Evolutionary conservation across 257 asterid species (phyloP), one percentile per base, ranked within the genome.

Genomic region (Fraxinus quadrangulata): DNA sequence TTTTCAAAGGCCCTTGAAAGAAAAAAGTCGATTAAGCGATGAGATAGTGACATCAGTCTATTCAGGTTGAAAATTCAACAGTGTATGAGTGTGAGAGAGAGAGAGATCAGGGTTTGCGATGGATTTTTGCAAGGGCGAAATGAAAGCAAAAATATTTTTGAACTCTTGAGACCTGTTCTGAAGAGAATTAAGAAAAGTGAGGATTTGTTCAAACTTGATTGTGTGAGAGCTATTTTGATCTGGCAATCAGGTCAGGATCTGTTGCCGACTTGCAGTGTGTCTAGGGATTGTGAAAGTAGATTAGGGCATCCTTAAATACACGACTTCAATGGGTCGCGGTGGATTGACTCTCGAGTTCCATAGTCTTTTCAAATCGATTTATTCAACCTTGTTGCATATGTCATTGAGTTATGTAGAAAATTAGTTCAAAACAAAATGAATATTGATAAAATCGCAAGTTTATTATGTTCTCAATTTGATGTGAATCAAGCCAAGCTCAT

Each of bases 11-110:
- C 84, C 80, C 85, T 77, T 76, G 4, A 69, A 11, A 67, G 61
- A 24, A 70, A 72, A 40, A 73, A 30, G 73, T 34, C 72, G 78
- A 67, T 69, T 61, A 72, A 84, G 72, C 82, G 80, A 76, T 72
- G 70, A 59, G 67, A 42, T 30, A 24, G 34, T 9, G 61, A 23
- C 78, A 81, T 67, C 71, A 61, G 33, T 73, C 72, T 47, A 40
- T 73, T 75, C 40, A 31, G 63, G 78, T 39, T 45, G 4, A 54
- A 86, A 80, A 67, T 78, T 74, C 76, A 83, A 80, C 77, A 10
- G 33, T 13, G 36, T 30, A 16, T 42, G 75, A 24, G 49, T 26
- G 79, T 67, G 49, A 11, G 67, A 36, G 36, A 24, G 19, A 63
- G 7, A 23, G 68, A 40, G 3, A 63, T 24, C 24, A 63, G 69